Percentiles rank a stretch among this genome's conserved stretches.
Conservation (phyloP, 1,139 yeast species). For the Hemisphaericaspora xylofermentans region DNA sequence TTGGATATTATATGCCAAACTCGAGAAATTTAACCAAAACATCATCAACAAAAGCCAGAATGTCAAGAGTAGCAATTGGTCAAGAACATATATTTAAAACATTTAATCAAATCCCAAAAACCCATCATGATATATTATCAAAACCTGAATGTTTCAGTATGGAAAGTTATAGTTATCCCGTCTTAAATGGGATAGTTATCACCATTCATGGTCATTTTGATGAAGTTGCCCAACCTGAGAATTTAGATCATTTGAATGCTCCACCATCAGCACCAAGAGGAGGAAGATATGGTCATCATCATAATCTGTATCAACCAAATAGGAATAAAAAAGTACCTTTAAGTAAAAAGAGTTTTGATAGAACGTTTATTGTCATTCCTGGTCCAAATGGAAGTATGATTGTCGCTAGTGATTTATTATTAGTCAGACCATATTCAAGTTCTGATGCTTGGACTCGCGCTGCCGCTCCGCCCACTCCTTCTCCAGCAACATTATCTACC, state of each 20-base stretch:
- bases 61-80: slow-evolving; percentile 66
- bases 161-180: slow-evolving; percentile 74
- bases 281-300: slow-evolving; percentile 30
- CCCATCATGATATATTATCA: slow-evolving; percentile 67
- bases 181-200: slow-evolving; percentile 73
- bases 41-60: slow-evolving; percentile 56
- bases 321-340: slow-evolving; percentile 44
- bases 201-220: slow-evolving; percentile 82
- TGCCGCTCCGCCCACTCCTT: too few relatives aligned
- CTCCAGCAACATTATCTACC: slow-evolving; percentile 5
- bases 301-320: slow-evolving; percentile 17
- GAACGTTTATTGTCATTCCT: slow-evolving; percentile 79
- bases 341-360: slow-evolving; percentile 76
- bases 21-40: slow-evolving; percentile 78
- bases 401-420: slow-evolving; percentile 80
- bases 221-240: slow-evolving; percentile 59
- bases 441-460: slow-evolving; percentile 54
- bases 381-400: slow-evolving; percentile 68
- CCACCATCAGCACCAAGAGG: slow-evolving; percentile 27
- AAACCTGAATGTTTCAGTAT: slow-evolving; percentile 69
- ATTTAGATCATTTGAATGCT: slow-evolving; percentile 19
- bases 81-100: slow-evolving; percentile 59
- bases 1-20: slow-evolving; percentile 63
- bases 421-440: slow-evolving; percentile 63
- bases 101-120: slow-evolving; percentile 68